Conservation (phyloP, 768 basidiomycete genomes). For the Kwoniella botswanensis region DNA sequence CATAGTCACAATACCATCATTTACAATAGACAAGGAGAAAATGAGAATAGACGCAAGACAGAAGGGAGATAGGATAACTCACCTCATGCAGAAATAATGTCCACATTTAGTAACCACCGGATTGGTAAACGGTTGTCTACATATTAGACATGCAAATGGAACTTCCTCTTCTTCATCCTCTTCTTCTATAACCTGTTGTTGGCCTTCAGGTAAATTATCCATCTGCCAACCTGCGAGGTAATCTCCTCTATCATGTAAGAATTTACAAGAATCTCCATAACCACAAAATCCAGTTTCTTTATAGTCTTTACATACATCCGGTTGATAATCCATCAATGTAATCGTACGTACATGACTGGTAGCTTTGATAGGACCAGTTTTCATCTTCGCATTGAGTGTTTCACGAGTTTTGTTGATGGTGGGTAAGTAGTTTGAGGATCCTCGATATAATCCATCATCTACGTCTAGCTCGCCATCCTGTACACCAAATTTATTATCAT, state of each 20-base stretch:
- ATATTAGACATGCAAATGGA: constrained; percentile 98
- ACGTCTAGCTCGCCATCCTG: constrained; percentile 62
- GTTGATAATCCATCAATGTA: constrained; percentile 96
- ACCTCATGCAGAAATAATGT: constrained; percentile 90
- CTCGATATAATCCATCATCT: constrained; percentile 86
- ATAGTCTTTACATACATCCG: constrained; percentile 99
- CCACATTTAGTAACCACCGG: constrained; percentile 95
- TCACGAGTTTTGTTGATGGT: constrained; percentile 77
- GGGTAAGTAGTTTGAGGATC: constrained; percentile 77
- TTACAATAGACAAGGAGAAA: too few species aligned
- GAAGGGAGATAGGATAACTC: constrained; percentile 33
- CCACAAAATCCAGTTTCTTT: constrained; percentile 99
- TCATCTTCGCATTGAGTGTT: constrained; percentile 82
- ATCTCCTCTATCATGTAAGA: constrained; percentile 91
- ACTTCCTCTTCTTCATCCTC: constrained; percentile 76
- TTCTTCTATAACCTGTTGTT: constrained; percentile 55
- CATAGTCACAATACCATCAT: too few species aligned
- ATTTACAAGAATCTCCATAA: constrained; percentile 98
- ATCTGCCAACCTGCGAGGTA: constrained; percentile 98
- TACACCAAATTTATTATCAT: not conserved
- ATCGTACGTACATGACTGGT: constrained; percentile 83
- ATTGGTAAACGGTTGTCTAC: constrained; percentile 90
- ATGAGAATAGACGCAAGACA: not conserved
- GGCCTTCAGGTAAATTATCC: constrained; percentile 83
- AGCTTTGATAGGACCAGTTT: constrained; percentile 78